Evolutionary conservation across 2,329 filamentous ascomycete species (phyloP), one percentile per base, ranked within the genome.

Genomic region (Orbilia ellipsospora): DNA sequence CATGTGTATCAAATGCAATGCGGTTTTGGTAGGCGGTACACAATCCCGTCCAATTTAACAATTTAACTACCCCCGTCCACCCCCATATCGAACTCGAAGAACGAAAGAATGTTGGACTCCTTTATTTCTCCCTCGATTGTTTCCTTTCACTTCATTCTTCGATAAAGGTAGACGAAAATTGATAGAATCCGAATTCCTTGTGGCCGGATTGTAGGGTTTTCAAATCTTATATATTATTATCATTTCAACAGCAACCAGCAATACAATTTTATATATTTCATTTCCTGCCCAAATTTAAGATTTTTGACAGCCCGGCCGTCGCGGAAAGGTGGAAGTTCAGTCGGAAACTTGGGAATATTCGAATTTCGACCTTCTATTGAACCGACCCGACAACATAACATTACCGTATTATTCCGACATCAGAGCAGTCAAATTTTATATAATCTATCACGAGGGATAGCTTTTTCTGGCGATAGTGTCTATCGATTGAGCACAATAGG

Each of bases 1-100:
- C 16, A 31, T 48, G 45, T 52, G 57, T 59, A 67, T 54, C 54
- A 67, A 56, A 62, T 59, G 45, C 54, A 52, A 42, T 72, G 67
- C 67, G 55, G 67, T 72, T 72, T 72, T 65, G 67, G 67, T 72
- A 72, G 67, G 67, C 67, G 67, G 67, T 72, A 72, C 52, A 26
- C 12, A 6, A n/a, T 10, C n/a, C 20, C n/a, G 42, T n/a, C 26
- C 45, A 26, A 64, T 59, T 63, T 63, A 59, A 55, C 26, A 62
- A 26, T 72, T 64, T 64, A 72, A 64, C 62, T 72, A 44, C 60
- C 45, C 31, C 31, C 52, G 42, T 8, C 20, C 51, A 63, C 57
- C 66, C 66, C 56, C 16, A 36, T 36, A 20, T 36, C 31, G 31
- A 36, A 31, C 40, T 36, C 18, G 51, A 52, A 31, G 16, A n/a